phyloP scores from a whole-genome alignment of 2,329 filamentous ascomycete species.

The Fusarium chuoi region DNA sequence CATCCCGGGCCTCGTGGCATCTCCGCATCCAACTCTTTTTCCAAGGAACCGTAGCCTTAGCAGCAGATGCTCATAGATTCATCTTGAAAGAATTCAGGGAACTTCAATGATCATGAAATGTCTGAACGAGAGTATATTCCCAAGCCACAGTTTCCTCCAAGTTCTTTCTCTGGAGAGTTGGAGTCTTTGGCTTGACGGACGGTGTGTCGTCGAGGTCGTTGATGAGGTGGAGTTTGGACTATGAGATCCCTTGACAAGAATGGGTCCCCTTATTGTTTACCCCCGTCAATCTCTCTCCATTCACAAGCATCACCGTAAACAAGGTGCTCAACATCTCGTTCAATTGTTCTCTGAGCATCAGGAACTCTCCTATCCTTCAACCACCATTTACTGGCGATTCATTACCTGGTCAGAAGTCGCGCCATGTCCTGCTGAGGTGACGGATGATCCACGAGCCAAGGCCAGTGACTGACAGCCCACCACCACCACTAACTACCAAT shows the following conservation, averaged over 20 bases:
- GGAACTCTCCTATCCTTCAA: neutral
- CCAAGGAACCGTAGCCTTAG: slow-evolving; percentile 14
- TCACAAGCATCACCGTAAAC: neutral
- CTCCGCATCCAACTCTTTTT: slow-evolving; percentile 34
- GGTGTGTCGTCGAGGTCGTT: slow-evolving; percentile 36
- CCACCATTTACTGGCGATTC: neutral
- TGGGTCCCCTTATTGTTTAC: slow-evolving; percentile 15
- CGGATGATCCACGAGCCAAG: slow-evolving; percentile 20
- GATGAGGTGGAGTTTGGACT: slow-evolving; percentile 27
- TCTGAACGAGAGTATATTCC: neutral
- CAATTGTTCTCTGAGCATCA: neutral
- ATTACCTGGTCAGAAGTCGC: slow-evolving; percentile 4
- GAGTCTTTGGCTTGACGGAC: slow-evolving; percentile 21
- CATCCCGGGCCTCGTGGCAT: slow-evolving; percentile 38
- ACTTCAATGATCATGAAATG: neutral
- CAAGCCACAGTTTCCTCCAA: neutral
- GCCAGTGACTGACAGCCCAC: slow-evolving; percentile 27
- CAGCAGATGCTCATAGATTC: neutral
- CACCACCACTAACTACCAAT: slow-evolving; percentile 4
- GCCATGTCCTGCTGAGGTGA: slow-evolving; percentile 21
- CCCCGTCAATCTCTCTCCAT: slow-evolving; percentile 3
- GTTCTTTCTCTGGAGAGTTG: neutral
- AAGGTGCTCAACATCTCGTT: neutral
- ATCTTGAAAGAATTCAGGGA: too few species aligned
- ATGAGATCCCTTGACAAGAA: slow-evolving; percentile 30